Evolutionary conservation across 2,329 filamentous ascomycete species (phyloP).

Genomic region (Zymoseptoria pseudotritici): DNA sequence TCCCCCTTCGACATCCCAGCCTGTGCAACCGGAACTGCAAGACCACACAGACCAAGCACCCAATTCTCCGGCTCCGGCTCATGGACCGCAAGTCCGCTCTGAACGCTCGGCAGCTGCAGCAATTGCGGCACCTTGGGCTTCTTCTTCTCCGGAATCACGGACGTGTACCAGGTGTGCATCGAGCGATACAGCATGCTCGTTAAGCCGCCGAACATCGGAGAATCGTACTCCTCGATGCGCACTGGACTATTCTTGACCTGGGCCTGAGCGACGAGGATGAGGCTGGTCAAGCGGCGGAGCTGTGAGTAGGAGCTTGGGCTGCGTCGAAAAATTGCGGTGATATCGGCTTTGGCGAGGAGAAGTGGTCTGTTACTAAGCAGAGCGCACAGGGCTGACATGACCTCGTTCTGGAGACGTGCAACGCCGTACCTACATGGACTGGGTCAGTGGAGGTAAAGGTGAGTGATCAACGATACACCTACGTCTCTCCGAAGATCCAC

Average conservation of each 20-base stretch:
- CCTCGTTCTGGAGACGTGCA: conserved; percentile 4
- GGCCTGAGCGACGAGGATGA: neutral
- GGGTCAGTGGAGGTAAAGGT: neutral
- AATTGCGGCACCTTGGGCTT: neutral
- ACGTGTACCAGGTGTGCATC: neutral
- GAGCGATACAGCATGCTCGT: neutral
- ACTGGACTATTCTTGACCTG: neutral
- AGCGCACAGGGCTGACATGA: neutral
- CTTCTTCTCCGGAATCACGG: neutral
- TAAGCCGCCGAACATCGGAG: conserved; percentile 1
- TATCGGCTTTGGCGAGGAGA: neutral
- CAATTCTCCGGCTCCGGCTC: neutral
- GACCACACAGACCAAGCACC: conserved; percentile 1
- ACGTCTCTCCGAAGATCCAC: conserved; percentile 9
- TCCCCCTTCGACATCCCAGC: neutral
- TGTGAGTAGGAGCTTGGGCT: neutral
- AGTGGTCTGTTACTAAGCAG: neutral
- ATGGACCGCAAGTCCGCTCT: neutral
- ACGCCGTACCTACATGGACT: neutral
- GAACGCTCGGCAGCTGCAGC: neutral
- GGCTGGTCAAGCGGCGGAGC: neutral
- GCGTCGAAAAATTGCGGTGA: neutral
- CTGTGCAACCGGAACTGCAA: neutral
- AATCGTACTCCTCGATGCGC: neutral
- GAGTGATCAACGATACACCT: neutral